These are phyloP conservation scores for Lentinula sp. DNA, from an alignment of 768 basidiomycete genomes.

Conservation along the genomic window DNA sequence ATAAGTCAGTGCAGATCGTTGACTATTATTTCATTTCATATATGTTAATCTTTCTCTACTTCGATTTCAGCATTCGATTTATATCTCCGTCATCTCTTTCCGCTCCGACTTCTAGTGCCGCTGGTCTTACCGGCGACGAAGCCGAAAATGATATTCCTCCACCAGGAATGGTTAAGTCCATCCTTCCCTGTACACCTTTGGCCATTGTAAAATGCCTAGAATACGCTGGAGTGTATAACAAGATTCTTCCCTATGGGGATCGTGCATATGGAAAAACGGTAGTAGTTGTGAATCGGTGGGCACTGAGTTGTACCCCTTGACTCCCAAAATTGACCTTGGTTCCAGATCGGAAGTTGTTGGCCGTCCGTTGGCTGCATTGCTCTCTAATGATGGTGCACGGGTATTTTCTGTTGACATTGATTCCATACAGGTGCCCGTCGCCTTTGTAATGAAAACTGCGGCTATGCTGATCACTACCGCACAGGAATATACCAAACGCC, in stretches of 20 bases:
- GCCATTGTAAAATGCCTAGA: constrained; percentile 96
- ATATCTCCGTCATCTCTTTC: constrained; percentile 72
- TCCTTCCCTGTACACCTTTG: constrained; percentile 95
- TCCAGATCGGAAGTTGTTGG: constrained; percentile 95
- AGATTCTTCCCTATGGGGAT: constrained; percentile 87
- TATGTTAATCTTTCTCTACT: constrained; percentile 1
- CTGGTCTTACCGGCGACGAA: constrained; percentile 17
- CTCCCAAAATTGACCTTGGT: not conserved
- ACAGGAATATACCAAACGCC: constrained; percentile 91
- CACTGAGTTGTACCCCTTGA: not conserved
- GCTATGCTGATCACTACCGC: not conserved
- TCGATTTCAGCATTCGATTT: constrained; percentile 78
- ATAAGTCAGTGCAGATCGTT: constrained; percentile 58
- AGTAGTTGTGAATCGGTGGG: constrained; percentile 88
- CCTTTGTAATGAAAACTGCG: not conserved
- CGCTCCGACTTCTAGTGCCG: constrained; percentile 29
- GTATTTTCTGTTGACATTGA: constrained; percentile 96
- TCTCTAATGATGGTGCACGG: constrained; percentile 94
- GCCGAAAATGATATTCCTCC: constrained; percentile 61
- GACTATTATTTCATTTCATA: not conserved
- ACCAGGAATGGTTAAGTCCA: constrained; percentile 86
- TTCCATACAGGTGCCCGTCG: constrained; percentile 60
- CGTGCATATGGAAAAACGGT: constrained; percentile 90
- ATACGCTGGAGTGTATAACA: constrained; percentile 88
- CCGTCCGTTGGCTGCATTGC: constrained; percentile 88